Percentiles rank a stretch among this genome's conserved stretches.
Evolutionary conservation across 208 protist species (phyloP).

Genomic region (Acanthamoeba sp.): DNA sequence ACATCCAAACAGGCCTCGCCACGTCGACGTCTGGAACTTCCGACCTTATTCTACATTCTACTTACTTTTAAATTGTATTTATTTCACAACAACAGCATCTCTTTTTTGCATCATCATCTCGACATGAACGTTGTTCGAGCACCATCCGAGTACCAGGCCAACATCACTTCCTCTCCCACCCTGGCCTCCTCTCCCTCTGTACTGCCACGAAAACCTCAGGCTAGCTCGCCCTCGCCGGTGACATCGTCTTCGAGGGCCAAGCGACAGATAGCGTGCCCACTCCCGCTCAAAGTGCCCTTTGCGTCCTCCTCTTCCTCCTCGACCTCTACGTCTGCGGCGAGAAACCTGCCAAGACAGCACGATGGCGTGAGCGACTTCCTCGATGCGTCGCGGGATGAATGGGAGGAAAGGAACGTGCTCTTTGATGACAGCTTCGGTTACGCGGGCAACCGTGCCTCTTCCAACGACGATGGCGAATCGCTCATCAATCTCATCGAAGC

Average conservation of each 20-base stretch:
- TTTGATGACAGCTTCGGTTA: not conserved
- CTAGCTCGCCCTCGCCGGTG: not conserved
- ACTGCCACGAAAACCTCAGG: not conserved
- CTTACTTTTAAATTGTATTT: not conserved
- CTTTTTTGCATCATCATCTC: not conserved
- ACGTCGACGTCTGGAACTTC: not conserved
- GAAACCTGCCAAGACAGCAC: not conserved
- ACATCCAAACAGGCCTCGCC: not conserved
- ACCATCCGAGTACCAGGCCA: not conserved
- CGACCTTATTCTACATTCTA: too few relatives aligned
- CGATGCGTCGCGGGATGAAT: not conserved
- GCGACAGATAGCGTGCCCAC: not conserved
- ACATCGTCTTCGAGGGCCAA: not conserved
- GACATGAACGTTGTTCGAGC: not conserved
- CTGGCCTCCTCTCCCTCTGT: not conserved
- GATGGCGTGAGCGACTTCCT: not conserved
- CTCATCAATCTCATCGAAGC: slow-evolving; percentile 15
- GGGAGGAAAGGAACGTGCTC: not conserved
- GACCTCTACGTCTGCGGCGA: not conserved
- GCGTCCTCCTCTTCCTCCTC: not conserved
- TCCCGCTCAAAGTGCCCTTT: not conserved
- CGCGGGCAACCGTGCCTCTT: not conserved
- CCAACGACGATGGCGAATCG: not conserved
- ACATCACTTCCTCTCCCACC: not conserved
- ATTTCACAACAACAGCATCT: too few relatives aligned